phyloP scores from a whole-genome alignment of 768 basidiomycete species.

The Pluteus cervinus region DNA sequence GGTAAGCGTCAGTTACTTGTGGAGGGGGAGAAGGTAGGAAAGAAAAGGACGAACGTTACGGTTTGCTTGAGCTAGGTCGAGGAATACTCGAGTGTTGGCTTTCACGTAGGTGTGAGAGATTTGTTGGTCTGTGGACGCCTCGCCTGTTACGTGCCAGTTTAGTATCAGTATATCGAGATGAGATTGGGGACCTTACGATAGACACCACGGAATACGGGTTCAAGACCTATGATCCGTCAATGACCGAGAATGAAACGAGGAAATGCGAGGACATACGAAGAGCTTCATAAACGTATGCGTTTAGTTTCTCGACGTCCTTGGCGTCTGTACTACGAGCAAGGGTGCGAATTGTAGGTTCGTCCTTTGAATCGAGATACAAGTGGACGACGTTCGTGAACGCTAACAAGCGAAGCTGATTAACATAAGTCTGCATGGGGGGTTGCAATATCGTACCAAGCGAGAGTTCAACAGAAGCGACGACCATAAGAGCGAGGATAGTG shows the following conservation, averaged over 20 bases:
- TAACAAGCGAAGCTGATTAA: constrained; percentile 16
- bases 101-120: too few relatives aligned
- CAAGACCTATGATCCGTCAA: constrained; percentile 43
- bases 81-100: constrained; percentile 57
- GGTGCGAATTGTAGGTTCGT: constrained; percentile 30
- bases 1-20: not conserved
- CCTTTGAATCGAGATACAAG: constrained; percentile 50
- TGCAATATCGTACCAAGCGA: constrained; percentile 47
- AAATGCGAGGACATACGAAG: constrained; percentile 43
- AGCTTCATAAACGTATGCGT: constrained; percentile 61
- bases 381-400: constrained; percentile 65
- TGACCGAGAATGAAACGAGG: not conserved
- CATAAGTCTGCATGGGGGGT: not conserved
- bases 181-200: constrained; percentile 40
- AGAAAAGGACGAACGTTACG: constrained; percentile 40
- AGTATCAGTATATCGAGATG: constrained; percentile 1
- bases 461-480: constrained; percentile 62
- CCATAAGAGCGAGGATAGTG: constrained; percentile 64
- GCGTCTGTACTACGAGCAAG: constrained; percentile 24
- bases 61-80: constrained; percentile 54
- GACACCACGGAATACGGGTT: constrained; percentile 67
- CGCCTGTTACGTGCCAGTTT: constrained; percentile 28
- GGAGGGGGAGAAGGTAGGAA: not conserved
- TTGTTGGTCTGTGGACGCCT: constrained; percentile 38
- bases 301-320: constrained; percentile 34